Evolutionary conservation across 768 basidiomycete genomes (phyloP).

Genomic region (Crepidotus variabilis): DNA sequence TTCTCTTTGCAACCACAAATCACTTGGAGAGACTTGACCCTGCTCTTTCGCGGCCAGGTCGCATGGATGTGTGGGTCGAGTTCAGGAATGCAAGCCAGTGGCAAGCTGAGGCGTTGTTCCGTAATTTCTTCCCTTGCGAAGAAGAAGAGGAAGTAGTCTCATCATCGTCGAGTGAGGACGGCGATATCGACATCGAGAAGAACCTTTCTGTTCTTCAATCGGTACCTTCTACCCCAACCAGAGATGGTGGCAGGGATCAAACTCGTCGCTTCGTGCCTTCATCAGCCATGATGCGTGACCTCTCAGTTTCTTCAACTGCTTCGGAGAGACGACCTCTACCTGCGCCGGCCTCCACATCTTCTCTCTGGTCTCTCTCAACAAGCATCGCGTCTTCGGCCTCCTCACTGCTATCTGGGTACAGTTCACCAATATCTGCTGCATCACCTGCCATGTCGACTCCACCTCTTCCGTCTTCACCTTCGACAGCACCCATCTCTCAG

Average conservation of each 20-base stretch:
- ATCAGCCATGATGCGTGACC: not conserved
- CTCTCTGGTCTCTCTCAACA: constrained; percentile 36
- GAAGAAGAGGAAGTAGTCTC: constrained; percentile 34
- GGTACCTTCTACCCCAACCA: not conserved
- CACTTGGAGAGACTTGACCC: constrained; percentile 90
- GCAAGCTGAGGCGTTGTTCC: constrained; percentile 84
- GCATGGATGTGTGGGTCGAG: constrained; percentile 91
- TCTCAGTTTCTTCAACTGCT: constrained; percentile 1
- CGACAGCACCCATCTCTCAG: not conserved
- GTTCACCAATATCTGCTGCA: constrained; percentile 13
- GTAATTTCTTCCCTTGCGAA: constrained; percentile 84
- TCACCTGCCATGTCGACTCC: constrained; percentile 17
- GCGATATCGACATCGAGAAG: constrained; percentile 16
- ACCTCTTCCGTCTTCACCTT: constrained; percentile 1
- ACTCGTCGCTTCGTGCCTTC: not conserved
- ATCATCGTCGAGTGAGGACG: constrained; percentile 13
- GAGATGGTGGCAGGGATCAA: not conserved
- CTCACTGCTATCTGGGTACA: constrained; percentile 26
- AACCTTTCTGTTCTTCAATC: constrained; percentile 11
- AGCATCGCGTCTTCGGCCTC: constrained; percentile 43
- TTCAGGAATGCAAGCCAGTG: constrained; percentile 84
- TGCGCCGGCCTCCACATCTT: constrained; percentile 9
- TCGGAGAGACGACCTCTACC: not conserved
- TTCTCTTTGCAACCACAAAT: constrained; percentile 92
- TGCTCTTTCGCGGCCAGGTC: constrained; percentile 86